Evolutionary conservation across 805 yeast genomes (phyloP).

Genomic region (Yarrowia bubula): DNA sequence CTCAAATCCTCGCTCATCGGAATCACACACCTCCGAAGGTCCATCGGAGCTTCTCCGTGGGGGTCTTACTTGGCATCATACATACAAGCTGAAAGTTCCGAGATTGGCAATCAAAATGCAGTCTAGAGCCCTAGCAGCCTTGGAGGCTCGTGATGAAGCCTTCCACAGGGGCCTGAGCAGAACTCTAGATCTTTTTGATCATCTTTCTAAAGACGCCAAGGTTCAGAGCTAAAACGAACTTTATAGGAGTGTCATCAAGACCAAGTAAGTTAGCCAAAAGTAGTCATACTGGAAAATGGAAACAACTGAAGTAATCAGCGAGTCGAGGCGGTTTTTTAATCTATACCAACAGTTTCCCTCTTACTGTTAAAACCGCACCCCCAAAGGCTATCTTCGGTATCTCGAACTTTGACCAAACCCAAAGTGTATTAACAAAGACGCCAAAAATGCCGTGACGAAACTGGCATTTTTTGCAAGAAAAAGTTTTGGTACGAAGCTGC

Average conservation of each 20-base stretch:
- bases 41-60: too few species aligned
- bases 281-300: too few species aligned
- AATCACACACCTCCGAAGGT: too few species aligned
- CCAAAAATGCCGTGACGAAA: background rate
- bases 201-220: background rate
- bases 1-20: too few species aligned
- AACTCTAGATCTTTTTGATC: conserved; percentile 20
- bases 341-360: background rate
- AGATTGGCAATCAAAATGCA: background rate
- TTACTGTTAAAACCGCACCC: background rate
- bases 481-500: background rate
- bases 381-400: background rate
- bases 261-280: too few species aligned
- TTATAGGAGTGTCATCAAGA: too few species aligned
- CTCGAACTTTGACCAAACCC: background rate
- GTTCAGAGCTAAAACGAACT: background rate
- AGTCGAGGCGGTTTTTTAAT: background rate
- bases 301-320: background rate
- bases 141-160: background rate
- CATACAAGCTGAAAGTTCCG: background rate
- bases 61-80: too few species aligned
- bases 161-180: background rate
- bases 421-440: background rate
- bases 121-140: background rate
- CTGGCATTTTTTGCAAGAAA: background rate